Evolutionary conservation across 2,329 filamentous ascomycete species (phyloP).

Genomic region (Talaromyces funiculosus): DNA sequence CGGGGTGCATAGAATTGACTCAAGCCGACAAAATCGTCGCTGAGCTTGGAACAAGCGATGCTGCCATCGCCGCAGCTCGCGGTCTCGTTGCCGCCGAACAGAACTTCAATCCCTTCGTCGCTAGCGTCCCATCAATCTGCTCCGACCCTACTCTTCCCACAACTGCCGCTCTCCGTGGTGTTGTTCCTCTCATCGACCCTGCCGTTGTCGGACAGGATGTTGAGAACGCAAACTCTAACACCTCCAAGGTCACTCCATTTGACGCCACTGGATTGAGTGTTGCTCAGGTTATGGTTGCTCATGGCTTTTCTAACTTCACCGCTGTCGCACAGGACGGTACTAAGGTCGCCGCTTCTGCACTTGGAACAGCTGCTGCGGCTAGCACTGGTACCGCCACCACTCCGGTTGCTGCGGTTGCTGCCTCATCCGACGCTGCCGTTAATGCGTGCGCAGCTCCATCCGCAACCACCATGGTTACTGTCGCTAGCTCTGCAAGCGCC

Average conservation of each 20-base stretch:
- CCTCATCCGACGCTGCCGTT: slow-evolving; percentile 15
- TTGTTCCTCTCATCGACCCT: slow-evolving; percentile 63
- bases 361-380: slow-evolving; percentile 28
- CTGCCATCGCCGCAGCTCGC: slow-evolving; percentile 57
- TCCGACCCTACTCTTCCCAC: slow-evolving; percentile 57
- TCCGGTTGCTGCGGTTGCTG: slow-evolving; percentile 9
- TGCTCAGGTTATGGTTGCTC: slow-evolving; percentile 56
- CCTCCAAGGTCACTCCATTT: slow-evolving; percentile 51
- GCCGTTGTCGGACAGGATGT: slow-evolving; percentile 52
- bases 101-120: slow-evolving; percentile 65
- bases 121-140: slow-evolving; percentile 58
- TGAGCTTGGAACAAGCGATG: slow-evolving; percentile 54
- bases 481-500: background rate
- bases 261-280: slow-evolving; percentile 58
- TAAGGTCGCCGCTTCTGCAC: slow-evolving; percentile 30
- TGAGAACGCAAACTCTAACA: slow-evolving; percentile 56
- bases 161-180: slow-evolving; percentile 57
- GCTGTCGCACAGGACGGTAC: background rate
- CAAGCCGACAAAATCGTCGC: slow-evolving; percentile 61
- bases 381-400: slow-evolving; percentile 19
- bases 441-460: background rate
- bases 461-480: background rate
- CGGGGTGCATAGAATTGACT: slow-evolving; percentile 47
- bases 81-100: slow-evolving; percentile 63
- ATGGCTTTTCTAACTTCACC: slow-evolving; percentile 58